Evolutionary conservation across 352 stramenopile genomes (phyloP).

Genomic region (Pythium rishiriense): DNA sequence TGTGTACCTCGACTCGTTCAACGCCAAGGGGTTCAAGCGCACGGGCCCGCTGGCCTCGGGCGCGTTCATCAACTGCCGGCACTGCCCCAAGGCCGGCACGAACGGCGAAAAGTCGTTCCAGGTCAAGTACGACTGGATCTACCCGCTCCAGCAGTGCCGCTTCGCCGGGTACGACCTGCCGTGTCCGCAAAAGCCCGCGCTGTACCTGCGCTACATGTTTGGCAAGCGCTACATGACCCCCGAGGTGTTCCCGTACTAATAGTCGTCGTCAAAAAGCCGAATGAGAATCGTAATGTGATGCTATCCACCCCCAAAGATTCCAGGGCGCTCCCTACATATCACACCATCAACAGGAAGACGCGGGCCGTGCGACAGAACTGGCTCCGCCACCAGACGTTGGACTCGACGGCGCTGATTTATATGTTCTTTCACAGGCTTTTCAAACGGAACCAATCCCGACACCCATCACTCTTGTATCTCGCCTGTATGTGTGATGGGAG

Average conservation of each 20-base stretch:
- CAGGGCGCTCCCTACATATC: no score
- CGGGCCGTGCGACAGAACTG: no score
- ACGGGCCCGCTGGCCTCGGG: constrained; percentile 25
- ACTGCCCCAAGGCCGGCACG: constrained; percentile 17
- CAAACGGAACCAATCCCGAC: no score
- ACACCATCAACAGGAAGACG: no score
- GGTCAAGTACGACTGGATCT: constrained; percentile 31
- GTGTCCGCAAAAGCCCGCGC: constrained; percentile 23
- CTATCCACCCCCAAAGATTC: no score
- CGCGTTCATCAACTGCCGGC: constrained; percentile 29
- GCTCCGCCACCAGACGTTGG: no score
- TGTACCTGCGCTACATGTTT: constrained; percentile 36
- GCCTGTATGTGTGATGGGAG: no score
- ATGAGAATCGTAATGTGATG: no score
- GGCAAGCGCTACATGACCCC: constrained; percentile 26
- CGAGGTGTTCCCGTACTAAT: constrained; percentile 18
- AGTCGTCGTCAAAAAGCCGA: no score
- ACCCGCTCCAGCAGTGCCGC: constrained; percentile 25
- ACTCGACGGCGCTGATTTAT: no score
- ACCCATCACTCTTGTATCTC: no score
- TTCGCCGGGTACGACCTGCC: constrained; percentile 27
- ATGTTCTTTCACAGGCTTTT: no score
- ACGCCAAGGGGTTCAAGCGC: constrained; percentile 6
- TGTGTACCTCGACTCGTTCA: constrained; percentile 28
- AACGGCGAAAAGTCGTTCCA: constrained; percentile 21